A percentile compares a stretch with the other conserved stretches of the same genome.
phyloP scores from a whole-genome alignment of 441 rosid species.

The Populus hybrid region DNA sequence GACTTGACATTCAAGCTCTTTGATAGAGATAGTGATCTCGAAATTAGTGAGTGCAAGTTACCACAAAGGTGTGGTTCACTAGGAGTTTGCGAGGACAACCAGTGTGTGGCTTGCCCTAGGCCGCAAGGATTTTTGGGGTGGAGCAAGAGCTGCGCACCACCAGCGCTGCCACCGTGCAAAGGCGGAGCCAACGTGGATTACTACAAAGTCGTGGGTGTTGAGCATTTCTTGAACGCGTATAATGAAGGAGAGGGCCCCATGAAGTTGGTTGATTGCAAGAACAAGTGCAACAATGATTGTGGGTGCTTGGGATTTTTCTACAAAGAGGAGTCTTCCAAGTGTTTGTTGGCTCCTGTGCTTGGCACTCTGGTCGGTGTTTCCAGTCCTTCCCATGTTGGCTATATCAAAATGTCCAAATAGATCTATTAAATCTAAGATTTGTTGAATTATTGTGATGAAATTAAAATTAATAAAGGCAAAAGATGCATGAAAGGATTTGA shows the following conservation, averaged over 20 bases:
- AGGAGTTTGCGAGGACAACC: not conserved
- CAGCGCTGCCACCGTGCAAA: not conserved
- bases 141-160: constrained; percentile 1
- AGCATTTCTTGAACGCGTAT: not conserved
- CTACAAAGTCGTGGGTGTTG: constrained; percentile 6
- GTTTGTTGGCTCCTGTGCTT: constrained; percentile 4
- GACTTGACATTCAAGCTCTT: not conserved
- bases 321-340: not conserved
- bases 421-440: too few species aligned
- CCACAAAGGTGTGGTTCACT: constrained; percentile 2
- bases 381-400: not conserved
- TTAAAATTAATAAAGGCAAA: not conserved
- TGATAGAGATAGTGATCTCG: not conserved
- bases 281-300: constrained; percentile 1
- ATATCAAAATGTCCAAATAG: not conserved
- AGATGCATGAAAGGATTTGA: not conserved
- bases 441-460: not conserved
- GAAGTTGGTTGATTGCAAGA: not conserved
- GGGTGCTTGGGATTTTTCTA: constrained; percentile 4
- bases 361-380: not conserved
- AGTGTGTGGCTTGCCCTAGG: not conserved
- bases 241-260: not conserved
- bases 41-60: constrained; percentile 2
- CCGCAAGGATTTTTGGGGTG: not conserved
- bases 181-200: not conserved